These are phyloP conservation scores for Stagonosporopsis chrysanthemi DNA, from an alignment of 2,329 filamentous ascomycete species.

Conservation along the genomic window DNA sequence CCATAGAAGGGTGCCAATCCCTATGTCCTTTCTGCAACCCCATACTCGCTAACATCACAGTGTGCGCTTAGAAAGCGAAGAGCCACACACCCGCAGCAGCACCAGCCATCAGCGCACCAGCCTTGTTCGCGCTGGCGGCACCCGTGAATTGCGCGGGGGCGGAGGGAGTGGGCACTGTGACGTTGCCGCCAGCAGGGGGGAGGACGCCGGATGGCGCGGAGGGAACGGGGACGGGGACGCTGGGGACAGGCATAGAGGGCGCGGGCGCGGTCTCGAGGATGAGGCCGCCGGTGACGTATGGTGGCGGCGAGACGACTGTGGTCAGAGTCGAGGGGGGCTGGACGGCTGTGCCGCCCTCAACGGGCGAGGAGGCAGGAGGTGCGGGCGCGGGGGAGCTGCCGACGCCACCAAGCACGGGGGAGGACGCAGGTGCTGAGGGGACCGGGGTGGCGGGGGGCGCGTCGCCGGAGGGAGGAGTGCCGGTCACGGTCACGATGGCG, in stretches of 20 bases:
- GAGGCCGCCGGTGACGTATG: constrained; percentile 36
- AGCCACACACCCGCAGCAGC: constrained; percentile 34
- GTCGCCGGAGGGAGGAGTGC: constrained; percentile 31
- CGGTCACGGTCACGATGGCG: constrained; percentile 41
- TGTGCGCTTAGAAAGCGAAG: constrained; percentile 33
- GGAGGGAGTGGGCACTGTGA: constrained; percentile 22
- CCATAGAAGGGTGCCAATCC: too few species aligned
- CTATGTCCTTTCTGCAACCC: too few species aligned
- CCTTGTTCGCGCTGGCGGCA: constrained; percentile 35
- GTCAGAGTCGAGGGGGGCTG: constrained; percentile 10
- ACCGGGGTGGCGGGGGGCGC: constrained; percentile 25
- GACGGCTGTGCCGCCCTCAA: background rate
- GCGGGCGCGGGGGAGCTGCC: constrained; percentile 2
- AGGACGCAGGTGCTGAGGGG: constrained; percentile 23
- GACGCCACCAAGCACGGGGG: constrained; percentile 14
- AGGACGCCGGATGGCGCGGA: constrained; percentile 33
- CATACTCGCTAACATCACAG: too few species aligned
- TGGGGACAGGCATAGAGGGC: constrained; percentile 25
- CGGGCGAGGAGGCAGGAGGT: constrained; percentile 19
- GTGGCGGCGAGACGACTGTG: constrained; percentile 20
- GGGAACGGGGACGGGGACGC: constrained; percentile 24
- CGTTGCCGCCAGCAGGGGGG: constrained; percentile 26
- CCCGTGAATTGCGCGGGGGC: constrained; percentile 39
- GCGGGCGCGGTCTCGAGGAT: constrained; percentile 39
- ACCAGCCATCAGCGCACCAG: constrained; percentile 32